These are phyloP conservation scores for Leishmania guyanensis DNA, from an alignment of 208 protist genomes.

Conservation along the genomic window DNA sequence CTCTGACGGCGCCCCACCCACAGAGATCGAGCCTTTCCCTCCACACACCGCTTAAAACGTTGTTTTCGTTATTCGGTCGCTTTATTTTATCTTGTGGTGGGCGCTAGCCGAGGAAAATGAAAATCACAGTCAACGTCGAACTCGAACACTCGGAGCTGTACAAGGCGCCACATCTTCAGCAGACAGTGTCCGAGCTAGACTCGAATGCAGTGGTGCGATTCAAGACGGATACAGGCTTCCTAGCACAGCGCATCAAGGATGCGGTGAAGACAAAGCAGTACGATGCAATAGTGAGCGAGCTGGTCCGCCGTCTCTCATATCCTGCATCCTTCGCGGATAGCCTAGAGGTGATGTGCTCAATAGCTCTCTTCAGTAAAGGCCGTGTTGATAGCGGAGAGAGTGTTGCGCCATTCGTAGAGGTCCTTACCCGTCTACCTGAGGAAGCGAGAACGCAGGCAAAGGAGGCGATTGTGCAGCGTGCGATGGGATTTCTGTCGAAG, in stretches of 20 bases:
- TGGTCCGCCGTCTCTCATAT: constrained; percentile 58
- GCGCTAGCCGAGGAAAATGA: constrained; percentile 42
- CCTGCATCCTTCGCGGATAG: constrained; percentile 48
- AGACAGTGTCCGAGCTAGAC: constrained; percentile 54
- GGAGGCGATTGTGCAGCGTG: constrained; percentile 68
- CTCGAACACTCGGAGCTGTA: constrained; percentile 62
- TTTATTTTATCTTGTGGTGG: constrained; percentile 19
- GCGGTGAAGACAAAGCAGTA: constrained; percentile 55
- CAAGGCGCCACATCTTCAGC: constrained; percentile 47
- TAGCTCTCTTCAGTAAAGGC: constrained; percentile 65
- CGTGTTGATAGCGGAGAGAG: constrained; percentile 60
- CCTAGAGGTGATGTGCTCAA: constrained; percentile 68
- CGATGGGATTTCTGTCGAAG: constrained; percentile 69
- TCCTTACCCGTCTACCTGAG: constrained; percentile 65
- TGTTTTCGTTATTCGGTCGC: not conserved
- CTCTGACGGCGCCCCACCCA: not conserved
- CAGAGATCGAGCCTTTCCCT: not conserved
- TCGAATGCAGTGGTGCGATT: constrained; percentile 40
- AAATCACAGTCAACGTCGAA: constrained; percentile 82
- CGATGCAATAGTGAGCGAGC: constrained; percentile 58
- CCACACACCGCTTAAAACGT: not conserved
- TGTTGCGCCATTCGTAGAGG: constrained; percentile 62
- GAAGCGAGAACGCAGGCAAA: constrained; percentile 41
- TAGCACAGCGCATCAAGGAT: constrained; percentile 57
- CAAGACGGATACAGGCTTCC: constrained; percentile 62